phyloP scores from a whole-genome alignment of 2,329 filamentous ascomycete genomes.

The Phaeosphaeriaceae sp. region DNA sequence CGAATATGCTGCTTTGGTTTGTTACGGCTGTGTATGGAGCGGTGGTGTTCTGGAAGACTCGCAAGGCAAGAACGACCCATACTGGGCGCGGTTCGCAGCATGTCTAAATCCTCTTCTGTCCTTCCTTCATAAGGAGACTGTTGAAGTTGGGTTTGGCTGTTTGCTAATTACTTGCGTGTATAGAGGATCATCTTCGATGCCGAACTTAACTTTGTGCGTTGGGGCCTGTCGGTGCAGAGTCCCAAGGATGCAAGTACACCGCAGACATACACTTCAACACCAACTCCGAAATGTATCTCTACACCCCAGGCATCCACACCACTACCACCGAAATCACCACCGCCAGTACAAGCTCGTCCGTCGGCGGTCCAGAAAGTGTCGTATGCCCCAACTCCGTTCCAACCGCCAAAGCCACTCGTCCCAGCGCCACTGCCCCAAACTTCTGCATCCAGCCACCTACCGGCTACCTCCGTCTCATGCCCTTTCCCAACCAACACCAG shows the following conservation, averaged over 20 bases:
- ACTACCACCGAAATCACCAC: background rate
- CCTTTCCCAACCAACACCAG: background rate
- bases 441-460: slow-evolving; percentile 1
- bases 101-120: slow-evolving; percentile 21
- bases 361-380: too few relatives aligned
- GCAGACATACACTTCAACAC: background rate
- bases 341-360: background rate
- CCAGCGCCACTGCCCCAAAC: slow-evolving; percentile 5
- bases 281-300: background rate
- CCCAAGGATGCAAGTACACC: background rate
- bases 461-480: background rate
- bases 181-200: slow-evolving; percentile 9
- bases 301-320: background rate
- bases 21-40: slow-evolving; percentile 63
- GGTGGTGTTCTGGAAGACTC: slow-evolving; percentile 61
- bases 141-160: too few relatives aligned
- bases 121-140: too few relatives aligned
- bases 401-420: background rate
- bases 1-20: slow-evolving; percentile 78
- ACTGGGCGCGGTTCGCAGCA: slow-evolving; percentile 27
- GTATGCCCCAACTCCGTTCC: too few relatives aligned
- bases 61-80: slow-evolving; percentile 37
- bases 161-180: slow-evolving; percentile 8
- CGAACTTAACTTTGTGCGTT: slow-evolving; percentile 6
- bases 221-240: background rate